Evolutionary conservation across 2,329 filamentous ascomycete species (phyloP).

Genomic region (Aspergillus sp.): DNA sequence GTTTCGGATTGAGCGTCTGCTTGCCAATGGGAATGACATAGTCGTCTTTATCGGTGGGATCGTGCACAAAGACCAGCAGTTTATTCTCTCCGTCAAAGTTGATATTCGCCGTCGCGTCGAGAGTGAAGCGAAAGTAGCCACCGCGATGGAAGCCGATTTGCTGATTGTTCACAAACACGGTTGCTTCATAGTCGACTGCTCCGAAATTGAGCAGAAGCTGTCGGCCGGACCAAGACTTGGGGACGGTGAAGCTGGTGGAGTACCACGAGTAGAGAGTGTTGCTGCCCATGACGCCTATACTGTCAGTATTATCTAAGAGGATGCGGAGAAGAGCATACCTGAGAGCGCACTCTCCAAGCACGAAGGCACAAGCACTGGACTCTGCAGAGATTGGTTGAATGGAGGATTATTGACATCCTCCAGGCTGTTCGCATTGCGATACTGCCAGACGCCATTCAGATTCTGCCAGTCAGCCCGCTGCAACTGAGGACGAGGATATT

Average conservation of each 20-base stretch:
- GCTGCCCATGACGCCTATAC: conserved; percentile 33
- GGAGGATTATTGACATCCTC: conserved; percentile 40
- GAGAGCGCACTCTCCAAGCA: conserved; percentile 52
- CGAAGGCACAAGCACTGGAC: conserved; percentile 49
- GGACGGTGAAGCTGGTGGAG: conserved; percentile 45
- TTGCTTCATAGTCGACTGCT: conserved; percentile 49
- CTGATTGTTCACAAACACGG: conserved; percentile 55
- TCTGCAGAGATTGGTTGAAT: conserved; percentile 37
- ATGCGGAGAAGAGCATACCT: conserved; percentile 22
- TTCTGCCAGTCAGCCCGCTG: conserved; percentile 46
- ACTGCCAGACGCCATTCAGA: conserved; percentile 47
- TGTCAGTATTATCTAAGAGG: not conserved
- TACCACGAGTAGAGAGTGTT: conserved; percentile 43
- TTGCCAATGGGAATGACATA: conserved; percentile 63
- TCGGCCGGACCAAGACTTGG: conserved; percentile 38
- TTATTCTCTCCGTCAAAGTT: conserved; percentile 46
- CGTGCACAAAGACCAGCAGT: conserved; percentile 61
- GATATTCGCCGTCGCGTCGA: conserved; percentile 52
- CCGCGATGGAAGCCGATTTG: conserved; percentile 52
- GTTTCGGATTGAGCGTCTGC: conserved; percentile 49
- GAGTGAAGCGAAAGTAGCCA: conserved; percentile 58
- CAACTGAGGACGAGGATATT: conserved; percentile 46
- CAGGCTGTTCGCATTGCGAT: conserved; percentile 34
- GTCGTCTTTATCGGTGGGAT: conserved; percentile 57
- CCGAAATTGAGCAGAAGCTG: conserved; percentile 45